Base-by-base conservation (phyloP, 805 yeast species). In the Starmerella vaccinii region DNA sequence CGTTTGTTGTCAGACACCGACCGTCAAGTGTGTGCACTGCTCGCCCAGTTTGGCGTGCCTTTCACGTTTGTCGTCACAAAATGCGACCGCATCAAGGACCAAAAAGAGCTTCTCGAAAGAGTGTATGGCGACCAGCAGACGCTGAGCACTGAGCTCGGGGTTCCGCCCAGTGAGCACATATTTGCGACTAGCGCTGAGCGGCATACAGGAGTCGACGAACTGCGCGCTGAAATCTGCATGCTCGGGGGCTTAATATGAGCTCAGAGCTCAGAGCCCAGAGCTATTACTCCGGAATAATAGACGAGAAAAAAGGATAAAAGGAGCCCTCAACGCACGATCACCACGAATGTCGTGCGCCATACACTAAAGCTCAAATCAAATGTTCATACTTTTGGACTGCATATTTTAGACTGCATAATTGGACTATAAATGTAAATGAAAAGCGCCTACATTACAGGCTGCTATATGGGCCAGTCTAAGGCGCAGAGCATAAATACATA, bases 1-100 rank as follows among this genome's bases (percentile, higher is more conserved):
- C 46, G 53, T 13, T 90, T 90, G 0, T 66, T 84, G 41, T 72
- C 73, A 21, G 73, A 71, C 1, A 74, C 75, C 50, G 95, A 88
- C 63, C 61, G 65, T 15, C 61, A 61, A 21, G 71, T 85, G 7
- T 63, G 84, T 2, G 72, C 73, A 4, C 68, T 73, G 45, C 65
- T 87, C 43, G 68, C 66, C 1, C 67, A 67, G 1, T 60, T 68
- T 45, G 95, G 90, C 0, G 70, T 80, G 4, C 78, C 84, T 0
- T 85, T 81, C 65, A 90, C 84, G 53, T 66, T 87, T 5, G 76
- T 87, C 0, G 76, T 86, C 63, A 87, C 94, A 23, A 87, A 87
- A 59, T 75, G 81, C 43, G 96, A 88, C 22, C 43, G 38, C 7
- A 34, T 35, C 13, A 19, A 13, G 22, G 37, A 18, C 42, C 33